Base-by-base conservation (phyloP, 2,329 filamentous ascomycete genomes). In the Trichoderma afroharzianum region DNA sequence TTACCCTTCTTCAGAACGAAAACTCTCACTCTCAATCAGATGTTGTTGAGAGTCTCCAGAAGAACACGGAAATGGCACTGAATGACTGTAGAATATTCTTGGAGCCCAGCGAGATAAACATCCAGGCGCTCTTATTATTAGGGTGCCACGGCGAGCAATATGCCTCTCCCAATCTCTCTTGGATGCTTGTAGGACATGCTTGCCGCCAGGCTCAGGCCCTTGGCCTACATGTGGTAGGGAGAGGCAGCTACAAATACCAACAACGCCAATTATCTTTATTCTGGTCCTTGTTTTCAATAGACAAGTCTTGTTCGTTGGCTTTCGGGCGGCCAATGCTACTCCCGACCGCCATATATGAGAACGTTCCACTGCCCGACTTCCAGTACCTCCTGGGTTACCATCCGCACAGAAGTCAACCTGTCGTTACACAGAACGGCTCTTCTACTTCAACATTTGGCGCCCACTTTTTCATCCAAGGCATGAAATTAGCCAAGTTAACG, bases 171-270 rank as follows among this genome's bases (percentile, higher is more conserved):
- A 70, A 70, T 30, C 32, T 70, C 6, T 70, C 68, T 7, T 70
- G 68, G 68, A 64, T 70, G 68, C 68, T 70, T n/a, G 61, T 70
- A 12, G 68, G 68, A 12, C 68, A 70, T 58, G 68, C 68, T 12
- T 70, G 68, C 21, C 68, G 61, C 11, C 68, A 70, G 58, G 68
- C 63, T 36, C 59, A 70, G 59, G 68, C 58, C 18, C 28, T 64
- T 26, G 50, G 58, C 6, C 3, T 58, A 8, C 36, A 57, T 3
- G 15, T 1, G 4, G 6, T 24, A 1, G 55, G 53, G 14, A 32
- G 21, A 24, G 63, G 30, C 47, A 6, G 3, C n/a, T 64, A 63
- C 21, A 12, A 8, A 43, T 36, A 47, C 18, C 68, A 63, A 15
- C 68, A 71, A 11, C 68, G 68, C 21, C 61, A 62, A 36, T 15